Evolutionary conservation across 1,139 yeast genomes (phyloP).

Genomic region (Blastobotrys serpentis): DNA sequence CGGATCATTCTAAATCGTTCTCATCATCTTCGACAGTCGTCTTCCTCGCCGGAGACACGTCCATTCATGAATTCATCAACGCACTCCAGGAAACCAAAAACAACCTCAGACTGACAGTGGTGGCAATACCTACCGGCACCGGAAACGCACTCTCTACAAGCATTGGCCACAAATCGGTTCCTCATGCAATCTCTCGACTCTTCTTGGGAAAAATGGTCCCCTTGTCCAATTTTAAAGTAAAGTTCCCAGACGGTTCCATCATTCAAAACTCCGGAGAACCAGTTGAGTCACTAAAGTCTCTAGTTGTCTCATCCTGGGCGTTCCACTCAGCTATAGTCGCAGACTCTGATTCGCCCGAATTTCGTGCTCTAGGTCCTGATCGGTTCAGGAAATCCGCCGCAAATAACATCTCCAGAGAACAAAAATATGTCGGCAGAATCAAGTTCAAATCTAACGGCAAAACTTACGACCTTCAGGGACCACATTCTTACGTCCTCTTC

Average conservation of each 20-base stretch:
- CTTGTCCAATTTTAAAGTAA: conserved; percentile 54
- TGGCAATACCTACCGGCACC: conserved; percentile 75
- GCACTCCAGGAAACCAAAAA: conserved; percentile 36
- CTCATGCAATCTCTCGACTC: conserved; percentile 47
- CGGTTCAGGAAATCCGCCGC: conserved; percentile 71
- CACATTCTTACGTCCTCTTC: conserved; percentile 66
- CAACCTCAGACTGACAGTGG: conserved; percentile 38
- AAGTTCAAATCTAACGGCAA: conserved; percentile 19
- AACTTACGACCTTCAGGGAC: conserved; percentile 35
- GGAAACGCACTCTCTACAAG: conserved; percentile 81
- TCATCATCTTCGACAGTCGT: conserved; percentile 47
- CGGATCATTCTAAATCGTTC: conserved; percentile 35
- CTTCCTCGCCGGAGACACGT: conserved; percentile 82
- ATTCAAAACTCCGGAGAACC: conserved; percentile 16
- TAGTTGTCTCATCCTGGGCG: conserved; percentile 81
- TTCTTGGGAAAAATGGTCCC: conserved; percentile 40
- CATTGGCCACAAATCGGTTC: conserved; percentile 46
- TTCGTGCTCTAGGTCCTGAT: conserved; percentile 60
- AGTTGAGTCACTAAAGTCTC: conserved; percentile 42
- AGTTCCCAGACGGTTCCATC: conserved; percentile 51
- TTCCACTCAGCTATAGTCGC: conserved; percentile 85
- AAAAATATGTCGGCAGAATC: conserved; percentile 49
- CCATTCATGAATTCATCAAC: conserved; percentile 74
- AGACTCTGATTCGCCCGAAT: conserved; percentile 67
- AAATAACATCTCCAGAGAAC: conserved; percentile 49